Conservation (phyloP, 345 rosid genomes). For the Acer yangbiense region DNA sequence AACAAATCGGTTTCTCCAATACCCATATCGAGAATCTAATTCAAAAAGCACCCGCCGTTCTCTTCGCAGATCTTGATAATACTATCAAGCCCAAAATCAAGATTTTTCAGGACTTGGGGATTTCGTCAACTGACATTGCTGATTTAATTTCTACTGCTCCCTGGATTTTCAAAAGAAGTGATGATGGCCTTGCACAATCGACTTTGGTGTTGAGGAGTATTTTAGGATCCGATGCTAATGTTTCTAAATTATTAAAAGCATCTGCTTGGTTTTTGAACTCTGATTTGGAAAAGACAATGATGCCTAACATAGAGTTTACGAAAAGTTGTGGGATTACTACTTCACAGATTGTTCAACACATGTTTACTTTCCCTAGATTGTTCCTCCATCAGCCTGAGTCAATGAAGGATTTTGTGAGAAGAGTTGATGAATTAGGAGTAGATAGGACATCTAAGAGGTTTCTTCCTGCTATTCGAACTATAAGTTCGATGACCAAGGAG, state of each 20-base stretch:
- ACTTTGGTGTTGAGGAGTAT: conserved; percentile 24
- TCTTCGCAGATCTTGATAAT: background rate
- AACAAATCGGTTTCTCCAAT: too few species aligned
- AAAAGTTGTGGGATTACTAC: conserved; percentile 29
- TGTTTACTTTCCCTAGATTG: conserved; percentile 21
- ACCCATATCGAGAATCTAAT: too few species aligned
- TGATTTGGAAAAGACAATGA: conserved; percentile 35
- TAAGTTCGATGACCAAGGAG: conserved; percentile 31
- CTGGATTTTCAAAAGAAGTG: conserved; percentile 29
- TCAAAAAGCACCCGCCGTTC: too few species aligned
- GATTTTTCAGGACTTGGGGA: conserved; percentile 30
- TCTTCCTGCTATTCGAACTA: conserved; percentile 30
- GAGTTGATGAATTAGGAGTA: conserved; percentile 38
- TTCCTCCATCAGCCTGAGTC: conserved; percentile 29
- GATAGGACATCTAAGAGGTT: conserved; percentile 31
- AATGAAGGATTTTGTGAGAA: conserved; percentile 21
- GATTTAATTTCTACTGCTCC: conserved; percentile 32
- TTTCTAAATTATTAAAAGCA: conserved; percentile 19
- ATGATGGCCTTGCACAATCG: conserved; percentile 14
- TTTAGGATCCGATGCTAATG: conserved; percentile 23
- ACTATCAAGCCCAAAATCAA: conserved; percentile 36
- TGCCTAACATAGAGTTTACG: conserved; percentile 30
- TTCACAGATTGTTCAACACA: conserved; percentile 22
- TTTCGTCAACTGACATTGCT: conserved; percentile 16
- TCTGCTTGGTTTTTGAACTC: conserved; percentile 23